Evolutionary conservation across 176 grass and related monocot genomes (phyloP).

Genomic region (Melocanna baccifera): DNA sequence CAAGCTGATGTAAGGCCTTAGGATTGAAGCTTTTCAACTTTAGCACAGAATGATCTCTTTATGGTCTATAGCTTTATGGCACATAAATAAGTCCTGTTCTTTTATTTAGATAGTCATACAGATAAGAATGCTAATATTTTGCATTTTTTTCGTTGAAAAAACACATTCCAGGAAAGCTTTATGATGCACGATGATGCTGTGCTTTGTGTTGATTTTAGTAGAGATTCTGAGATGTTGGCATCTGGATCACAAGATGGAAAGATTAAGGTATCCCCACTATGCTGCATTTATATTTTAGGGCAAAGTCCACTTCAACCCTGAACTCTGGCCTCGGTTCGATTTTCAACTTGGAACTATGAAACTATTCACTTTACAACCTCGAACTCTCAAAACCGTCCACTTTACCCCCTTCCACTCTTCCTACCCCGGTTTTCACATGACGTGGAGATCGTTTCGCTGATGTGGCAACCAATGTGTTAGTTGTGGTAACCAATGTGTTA

Average conservation of each 20-base stretch:
- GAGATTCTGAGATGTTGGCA: conserved; percentile 96
- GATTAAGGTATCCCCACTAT: conserved; percentile 71
- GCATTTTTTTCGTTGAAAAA: conserved; percentile 14
- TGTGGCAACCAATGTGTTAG: too few species aligned
- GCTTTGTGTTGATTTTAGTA: conserved; percentile 93
- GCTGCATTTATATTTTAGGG: background rate
- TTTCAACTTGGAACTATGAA: too few species aligned
- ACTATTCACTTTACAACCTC: too few species aligned
- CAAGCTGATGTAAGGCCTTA: conserved; percentile 82
- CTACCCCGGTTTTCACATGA: too few species aligned
- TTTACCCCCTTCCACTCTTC: too few species aligned
- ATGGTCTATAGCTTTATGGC: background rate
- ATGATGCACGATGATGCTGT: conserved; percentile 99
- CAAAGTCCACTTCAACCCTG: too few species aligned
- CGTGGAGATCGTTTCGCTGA: too few species aligned
- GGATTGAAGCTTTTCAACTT: background rate
- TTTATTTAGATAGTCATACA: background rate
- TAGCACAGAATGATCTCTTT: background rate
- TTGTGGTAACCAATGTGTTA: too few species aligned
- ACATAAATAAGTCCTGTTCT: conserved; percentile 12
- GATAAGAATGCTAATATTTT: conserved; percentile 22
- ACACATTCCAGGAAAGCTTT: conserved; percentile 76
- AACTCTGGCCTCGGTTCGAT: too few species aligned
- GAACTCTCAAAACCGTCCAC: too few species aligned
- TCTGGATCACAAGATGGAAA: conserved; percentile 96